These are phyloP conservation scores for Tolypocladium inflatum DNA, from an alignment of 2,329 filamentous ascomycete genomes.

Conservation along the genomic window DNA sequence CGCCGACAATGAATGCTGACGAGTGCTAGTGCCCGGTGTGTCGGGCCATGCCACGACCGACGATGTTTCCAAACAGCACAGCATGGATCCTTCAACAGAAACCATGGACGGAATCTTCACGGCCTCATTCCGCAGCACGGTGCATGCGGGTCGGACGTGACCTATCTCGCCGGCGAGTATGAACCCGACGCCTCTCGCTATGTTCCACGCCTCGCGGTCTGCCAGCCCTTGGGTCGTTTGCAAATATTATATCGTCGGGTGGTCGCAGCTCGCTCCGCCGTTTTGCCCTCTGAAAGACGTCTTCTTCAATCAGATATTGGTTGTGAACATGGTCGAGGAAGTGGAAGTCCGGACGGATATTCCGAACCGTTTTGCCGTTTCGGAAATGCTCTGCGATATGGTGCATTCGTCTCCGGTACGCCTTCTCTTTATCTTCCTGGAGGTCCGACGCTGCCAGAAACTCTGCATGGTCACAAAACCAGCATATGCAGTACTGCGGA, in stretches of 20 bases:
- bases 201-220: neutral
- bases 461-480: slow-evolving; percentile 34
- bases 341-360: slow-evolving; percentile 29
- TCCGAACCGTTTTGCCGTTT: slow-evolving; percentile 8
- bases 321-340: slow-evolving; percentile 27
- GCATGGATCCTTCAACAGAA: neutral
- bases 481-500: slow-evolving; percentile 32
- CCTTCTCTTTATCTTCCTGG: slow-evolving; percentile 4
- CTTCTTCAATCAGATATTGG: slow-evolving; percentile 15
- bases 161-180: slow-evolving; percentile 11
- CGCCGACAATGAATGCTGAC: neutral
- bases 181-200: neutral
- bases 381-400: slow-evolving; percentile 39
- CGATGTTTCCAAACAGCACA: neutral
- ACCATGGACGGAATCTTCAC: neutral
- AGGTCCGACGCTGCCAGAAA: slow-evolving; percentile 16
- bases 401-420: slow-evolving; percentile 32
- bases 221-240: neutral
- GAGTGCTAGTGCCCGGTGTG: neutral
- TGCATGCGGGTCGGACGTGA: neutral
- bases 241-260: neutral
- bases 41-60: neutral
- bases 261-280: slow-evolving; percentile 9
- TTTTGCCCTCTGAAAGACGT: slow-evolving; percentile 11
- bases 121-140: neutral